A percentile compares a stretch with the other conserved stretches of the same genome.
Conservation (phyloP, 2,329 filamentous ascomycete species). For the Colletotrichum sp. region DNA sequence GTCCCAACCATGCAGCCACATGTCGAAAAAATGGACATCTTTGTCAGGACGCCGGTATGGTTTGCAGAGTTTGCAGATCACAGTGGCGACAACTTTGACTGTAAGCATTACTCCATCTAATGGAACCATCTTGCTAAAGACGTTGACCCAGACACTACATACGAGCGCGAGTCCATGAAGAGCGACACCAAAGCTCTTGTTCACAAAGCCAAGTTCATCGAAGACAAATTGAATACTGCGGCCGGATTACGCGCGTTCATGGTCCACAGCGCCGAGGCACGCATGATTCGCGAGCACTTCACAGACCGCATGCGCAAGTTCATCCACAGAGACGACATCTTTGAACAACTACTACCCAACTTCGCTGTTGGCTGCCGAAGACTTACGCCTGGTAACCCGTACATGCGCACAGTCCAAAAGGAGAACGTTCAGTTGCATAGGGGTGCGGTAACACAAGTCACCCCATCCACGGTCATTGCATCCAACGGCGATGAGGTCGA, state of each 20-base stretch:
- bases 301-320: background rate
- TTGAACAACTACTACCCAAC: background rate
- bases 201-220: background rate
- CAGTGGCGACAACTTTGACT: background rate
- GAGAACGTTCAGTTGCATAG: background rate
- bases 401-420: background rate
- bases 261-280: background rate
- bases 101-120: background rate
- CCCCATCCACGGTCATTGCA: background rate
- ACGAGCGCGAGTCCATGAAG: background rate
- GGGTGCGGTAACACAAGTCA: background rate
- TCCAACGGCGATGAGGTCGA: background rate
- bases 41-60: background rate
- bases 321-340: background rate
- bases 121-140: background rate
- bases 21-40: background rate
- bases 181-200: background rate
- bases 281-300: background rate
- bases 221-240: background rate
- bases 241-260: background rate
- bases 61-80: background rate
- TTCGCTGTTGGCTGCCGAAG: background rate
- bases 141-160: fast-evolving
- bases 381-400: background rate
- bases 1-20: background rate